Evolutionary conservation across 2,329 filamentous ascomycete species (phyloP).

Genomic region (Hypoxylon sp.): DNA sequence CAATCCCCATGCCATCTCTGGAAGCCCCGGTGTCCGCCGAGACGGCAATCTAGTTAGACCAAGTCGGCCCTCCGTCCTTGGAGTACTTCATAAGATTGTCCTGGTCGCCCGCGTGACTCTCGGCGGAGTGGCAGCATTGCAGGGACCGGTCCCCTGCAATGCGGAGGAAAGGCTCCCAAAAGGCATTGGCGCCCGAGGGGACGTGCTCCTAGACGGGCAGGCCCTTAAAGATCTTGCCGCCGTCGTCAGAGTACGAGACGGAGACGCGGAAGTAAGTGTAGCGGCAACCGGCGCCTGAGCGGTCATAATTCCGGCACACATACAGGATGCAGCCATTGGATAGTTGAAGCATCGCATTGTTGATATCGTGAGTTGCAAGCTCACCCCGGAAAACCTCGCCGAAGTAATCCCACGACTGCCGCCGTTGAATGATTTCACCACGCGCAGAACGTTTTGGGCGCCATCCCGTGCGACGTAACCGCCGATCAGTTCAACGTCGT

Average conservation of each 20-base stretch:
- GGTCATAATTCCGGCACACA: slow-evolving; percentile 56
- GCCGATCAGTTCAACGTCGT: slow-evolving; percentile 47
- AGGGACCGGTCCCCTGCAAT: slow-evolving; percentile 54
- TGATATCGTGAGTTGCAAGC: slow-evolving; percentile 47
- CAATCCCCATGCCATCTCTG: slow-evolving; percentile 59
- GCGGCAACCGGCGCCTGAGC: slow-evolving; percentile 28
- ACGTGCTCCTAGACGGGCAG: slow-evolving; percentile 49
- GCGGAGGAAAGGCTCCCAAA: slow-evolving; percentile 62
- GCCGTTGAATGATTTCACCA: slow-evolving; percentile 47
- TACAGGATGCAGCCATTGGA: slow-evolving; percentile 54
- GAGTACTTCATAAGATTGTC: slow-evolving; percentile 58
- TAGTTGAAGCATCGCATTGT: slow-evolving; percentile 54
- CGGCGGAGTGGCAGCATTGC: slow-evolving; percentile 60
- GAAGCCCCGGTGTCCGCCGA: slow-evolving; percentile 52
- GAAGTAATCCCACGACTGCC: slow-evolving; percentile 48
- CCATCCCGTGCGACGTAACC: slow-evolving; percentile 50
- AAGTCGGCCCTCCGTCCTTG: slow-evolving; percentile 56
- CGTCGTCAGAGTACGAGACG: slow-evolving; percentile 57
- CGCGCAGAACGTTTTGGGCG: slow-evolving; percentile 44
- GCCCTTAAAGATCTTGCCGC: slow-evolving; percentile 55
- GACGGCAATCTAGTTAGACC: slow-evolving; percentile 52
- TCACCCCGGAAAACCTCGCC: slow-evolving; percentile 47
- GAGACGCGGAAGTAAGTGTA: slow-evolving; percentile 58
- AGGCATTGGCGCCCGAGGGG: slow-evolving; percentile 50
- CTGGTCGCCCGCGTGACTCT: slow-evolving; percentile 56